Conservation (phyloP, 2,329 filamentous ascomycete genomes). For the Aspergillus floridensis region DNA sequence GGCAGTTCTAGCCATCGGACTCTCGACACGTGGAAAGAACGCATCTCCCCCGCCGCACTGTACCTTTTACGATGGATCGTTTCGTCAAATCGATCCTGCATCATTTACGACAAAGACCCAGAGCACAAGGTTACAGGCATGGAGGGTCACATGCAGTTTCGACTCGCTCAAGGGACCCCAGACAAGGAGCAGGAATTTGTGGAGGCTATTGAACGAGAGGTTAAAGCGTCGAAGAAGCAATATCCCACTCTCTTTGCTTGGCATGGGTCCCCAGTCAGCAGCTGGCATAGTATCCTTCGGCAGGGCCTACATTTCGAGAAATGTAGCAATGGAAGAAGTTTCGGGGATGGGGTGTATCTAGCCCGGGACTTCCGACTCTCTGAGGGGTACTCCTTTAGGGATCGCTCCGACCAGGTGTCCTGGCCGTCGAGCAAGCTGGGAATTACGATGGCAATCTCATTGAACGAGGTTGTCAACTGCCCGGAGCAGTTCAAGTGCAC, state of each 20-base stretch:
- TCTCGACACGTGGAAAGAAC: constrained; percentile 55
- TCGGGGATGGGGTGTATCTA: constrained; percentile 80
- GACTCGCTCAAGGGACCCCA: constrained; percentile 82
- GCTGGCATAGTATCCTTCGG: constrained; percentile 90
- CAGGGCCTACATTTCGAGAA: constrained; percentile 73
- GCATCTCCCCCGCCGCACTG: constrained; percentile 64
- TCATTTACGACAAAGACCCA: constrained; percentile 62
- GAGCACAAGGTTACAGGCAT: constrained; percentile 62
- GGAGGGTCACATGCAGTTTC: constrained; percentile 71
- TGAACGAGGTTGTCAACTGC: constrained; percentile 83
- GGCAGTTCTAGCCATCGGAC: constrained; percentile 22
- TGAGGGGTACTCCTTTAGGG: constrained; percentile 44
- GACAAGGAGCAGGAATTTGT: constrained; percentile 80
- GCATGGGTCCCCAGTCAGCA: constrained; percentile 73
- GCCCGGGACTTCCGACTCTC: constrained; percentile 61
- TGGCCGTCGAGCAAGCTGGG: constrained; percentile 70
- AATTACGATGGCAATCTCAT: constrained; percentile 60
- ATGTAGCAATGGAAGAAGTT: constrained; percentile 64
- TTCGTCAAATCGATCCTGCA: constrained; percentile 83
- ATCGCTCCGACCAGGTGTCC: background rate
- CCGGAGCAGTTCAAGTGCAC: constrained; percentile 59
- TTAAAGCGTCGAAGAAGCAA: constrained; percentile 36
- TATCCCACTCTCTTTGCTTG: constrained; percentile 78
- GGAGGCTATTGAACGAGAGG: constrained; percentile 53
- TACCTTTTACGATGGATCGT: constrained; percentile 81